A percentile compares a stretch with the other conserved stretches of the same genome.
These are phyloP conservation scores for Corymbia calophylla DNA, from an alignment of 441 rosid genomes.

Conservation along the genomic window DNA sequence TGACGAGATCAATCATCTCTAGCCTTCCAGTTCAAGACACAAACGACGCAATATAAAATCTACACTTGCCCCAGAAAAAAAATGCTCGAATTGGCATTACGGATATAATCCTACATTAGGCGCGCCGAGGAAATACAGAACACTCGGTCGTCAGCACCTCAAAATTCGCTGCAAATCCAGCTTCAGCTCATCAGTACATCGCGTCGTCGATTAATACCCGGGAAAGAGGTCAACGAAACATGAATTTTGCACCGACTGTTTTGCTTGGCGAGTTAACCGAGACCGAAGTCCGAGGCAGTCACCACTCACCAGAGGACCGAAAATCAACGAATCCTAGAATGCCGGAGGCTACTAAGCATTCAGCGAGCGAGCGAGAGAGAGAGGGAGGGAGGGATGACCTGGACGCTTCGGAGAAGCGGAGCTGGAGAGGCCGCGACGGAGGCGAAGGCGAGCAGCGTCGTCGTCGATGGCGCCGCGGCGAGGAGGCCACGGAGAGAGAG, in stretches of 20 bases:
- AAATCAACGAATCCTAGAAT: neutral
- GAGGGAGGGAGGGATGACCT: slow-evolving; percentile 20
- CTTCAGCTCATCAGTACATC: neutral
- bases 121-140: neutral
- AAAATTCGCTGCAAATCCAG: neutral
- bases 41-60: neutral
- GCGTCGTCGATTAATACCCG: neutral
- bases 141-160: neutral
- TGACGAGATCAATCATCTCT: neutral
- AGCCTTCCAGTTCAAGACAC: neutral
- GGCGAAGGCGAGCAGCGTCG: neutral
- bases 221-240: neutral
- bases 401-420: slow-evolving; percentile 24
- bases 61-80: neutral
- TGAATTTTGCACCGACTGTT: neutral
- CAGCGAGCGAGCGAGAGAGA: neutral
- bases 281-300: neutral
- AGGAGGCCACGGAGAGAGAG: neutral
- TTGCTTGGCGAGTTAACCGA: neutral
- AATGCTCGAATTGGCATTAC: neutral
- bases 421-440: slow-evolving; percentile 14
- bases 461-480: neutral
- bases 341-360: neutral
- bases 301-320: neutral
- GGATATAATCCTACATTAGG: neutral